A percentile compares a stretch with the other conserved stretches of the same genome.
These are phyloP conservation scores for Lyophyllum atratum DNA, from an alignment of 768 basidiomycete genomes.

Conservation along the genomic window DNA sequence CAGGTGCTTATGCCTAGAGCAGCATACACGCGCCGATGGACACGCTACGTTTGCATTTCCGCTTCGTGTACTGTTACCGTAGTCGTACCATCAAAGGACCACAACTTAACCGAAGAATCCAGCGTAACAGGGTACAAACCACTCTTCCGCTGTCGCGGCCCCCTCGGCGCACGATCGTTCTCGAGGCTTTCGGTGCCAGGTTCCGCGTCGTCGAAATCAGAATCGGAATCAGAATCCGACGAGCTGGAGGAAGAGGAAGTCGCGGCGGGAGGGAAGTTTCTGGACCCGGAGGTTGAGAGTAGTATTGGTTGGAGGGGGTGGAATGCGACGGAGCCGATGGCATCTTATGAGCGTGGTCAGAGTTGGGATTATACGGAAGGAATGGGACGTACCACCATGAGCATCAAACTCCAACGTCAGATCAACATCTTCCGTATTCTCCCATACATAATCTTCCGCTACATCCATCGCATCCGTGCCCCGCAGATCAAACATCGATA, in stretches of 20 bases:
- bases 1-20: neutral
- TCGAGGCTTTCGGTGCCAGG: neutral
- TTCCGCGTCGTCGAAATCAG: constrained; percentile 14
- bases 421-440: constrained; percentile 12
- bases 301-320: constrained; percentile 64
- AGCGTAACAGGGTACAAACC: constrained; percentile 27
- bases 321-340: constrained; percentile 72
- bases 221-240: constrained; percentile 24
- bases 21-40: neutral
- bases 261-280: constrained; percentile 53
- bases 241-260: constrained; percentile 23
- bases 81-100: constrained; percentile 24
- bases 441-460: constrained; percentile 1
- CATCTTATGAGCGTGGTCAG: constrained; percentile 45
- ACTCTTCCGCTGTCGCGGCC: constrained; percentile 6
- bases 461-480: neutral
- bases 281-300: constrained; percentile 74
- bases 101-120: constrained; percentile 35
- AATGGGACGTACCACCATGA: constrained; percentile 50
- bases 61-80: neutral
- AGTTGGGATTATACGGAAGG: neutral
- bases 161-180: too few species aligned
- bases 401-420: constrained; percentile 47
- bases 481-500: constrained; percentile 60
- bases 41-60: neutral